Evolutionary conservation across 164 flowering plant genomes (phyloP), one percentile per base, ranked within the genome.

Genomic region (Kingdonia uniflora): DNA sequence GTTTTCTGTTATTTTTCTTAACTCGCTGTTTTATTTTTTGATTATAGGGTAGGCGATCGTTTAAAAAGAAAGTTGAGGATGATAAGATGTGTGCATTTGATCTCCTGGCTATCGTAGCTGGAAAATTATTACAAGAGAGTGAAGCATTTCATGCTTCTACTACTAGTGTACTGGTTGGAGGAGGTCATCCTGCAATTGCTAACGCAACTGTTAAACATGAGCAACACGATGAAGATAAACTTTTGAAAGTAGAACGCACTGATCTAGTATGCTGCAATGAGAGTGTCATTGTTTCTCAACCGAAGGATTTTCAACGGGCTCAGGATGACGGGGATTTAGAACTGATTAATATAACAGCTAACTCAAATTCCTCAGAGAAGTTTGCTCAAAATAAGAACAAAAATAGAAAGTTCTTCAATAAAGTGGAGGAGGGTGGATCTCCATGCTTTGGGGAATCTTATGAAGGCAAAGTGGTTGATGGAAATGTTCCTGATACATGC

Each of bases 101-200:
- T 52, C 71, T 94, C 49, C 66, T 94, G 76, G 99, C 99, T 33
- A 76, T 85, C 43, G 78, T 94, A 61, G 99, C 97, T 64, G 90
- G 92, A 10, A 79, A 79, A 54, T 58, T 92, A 54, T 71, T 89
- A 61, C 71, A 61, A 22, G 92, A 82, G 66, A 68, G 68, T 33
- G 83, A 71, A 29, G 65, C 53, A 55, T 57, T 72, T 51, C 65
- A 61, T 39, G 42, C 64, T 59, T 68, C 74, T 17, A 46, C 74
- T 17, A 46, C 44, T 56, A 66, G 68, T 47, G 38, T 62, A 17
- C 55, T 67, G 24, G 52, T 52, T 49, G 71, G 52, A n/a, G 67
- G 64, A 22, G 68, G 68, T 55, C 63, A 63, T 33, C 16, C 19
- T 52, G 54, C 51, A 11, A 16, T 35, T 58, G 52, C 33, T 43